phyloP scores from a whole-genome alignment of 1,139 yeast genomes.

The Pichia sp. region DNA sequence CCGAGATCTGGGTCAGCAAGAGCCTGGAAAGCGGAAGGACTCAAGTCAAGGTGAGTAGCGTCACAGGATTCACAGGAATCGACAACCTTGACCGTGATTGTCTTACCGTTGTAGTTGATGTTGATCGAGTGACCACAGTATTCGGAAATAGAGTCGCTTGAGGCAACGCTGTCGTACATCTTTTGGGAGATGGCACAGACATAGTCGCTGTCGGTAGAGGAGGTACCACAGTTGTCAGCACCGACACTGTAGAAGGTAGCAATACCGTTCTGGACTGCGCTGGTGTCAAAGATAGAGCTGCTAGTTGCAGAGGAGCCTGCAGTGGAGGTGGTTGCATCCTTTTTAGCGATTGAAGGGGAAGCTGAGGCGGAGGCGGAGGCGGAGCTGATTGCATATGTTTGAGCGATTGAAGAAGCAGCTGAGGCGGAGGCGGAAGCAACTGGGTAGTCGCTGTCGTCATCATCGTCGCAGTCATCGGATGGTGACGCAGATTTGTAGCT shows the following conservation, averaged over 20 bases:
- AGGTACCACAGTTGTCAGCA: conserved; percentile 34
- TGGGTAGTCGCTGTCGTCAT: not conserved
- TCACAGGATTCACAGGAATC: conserved; percentile 53
- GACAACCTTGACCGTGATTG: conserved; percentile 47
- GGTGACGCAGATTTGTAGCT: not conserved
- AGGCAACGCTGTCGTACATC: conserved; percentile 29
- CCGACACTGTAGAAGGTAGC: conserved; percentile 34
- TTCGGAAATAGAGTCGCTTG: conserved; percentile 31
- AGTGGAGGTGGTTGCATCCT: not conserved
- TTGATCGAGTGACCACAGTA: conserved; percentile 48
- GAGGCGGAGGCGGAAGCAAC: not conserved
- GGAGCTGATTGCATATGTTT: not conserved
- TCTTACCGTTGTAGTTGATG: conserved; percentile 40
- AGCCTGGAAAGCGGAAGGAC: conserved; percentile 48
- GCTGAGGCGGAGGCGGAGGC: not conserved
- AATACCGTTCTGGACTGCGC: conserved; percentile 28
- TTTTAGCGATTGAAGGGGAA: not conserved
- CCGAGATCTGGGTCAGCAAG: conserved; percentile 47
- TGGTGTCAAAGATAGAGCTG: conserved; percentile 4
- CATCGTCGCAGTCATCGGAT: not conserved
- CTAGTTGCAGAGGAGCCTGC: conserved; percentile 3
- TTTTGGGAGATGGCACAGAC: conserved; percentile 34
- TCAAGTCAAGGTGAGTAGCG: conserved; percentile 45
- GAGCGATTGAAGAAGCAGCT: not conserved
- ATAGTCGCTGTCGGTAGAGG: conserved; percentile 28